Base-by-base conservation (phyloP, 352 stramenopile genomes). In the Phytophthora sp. region DNA sequence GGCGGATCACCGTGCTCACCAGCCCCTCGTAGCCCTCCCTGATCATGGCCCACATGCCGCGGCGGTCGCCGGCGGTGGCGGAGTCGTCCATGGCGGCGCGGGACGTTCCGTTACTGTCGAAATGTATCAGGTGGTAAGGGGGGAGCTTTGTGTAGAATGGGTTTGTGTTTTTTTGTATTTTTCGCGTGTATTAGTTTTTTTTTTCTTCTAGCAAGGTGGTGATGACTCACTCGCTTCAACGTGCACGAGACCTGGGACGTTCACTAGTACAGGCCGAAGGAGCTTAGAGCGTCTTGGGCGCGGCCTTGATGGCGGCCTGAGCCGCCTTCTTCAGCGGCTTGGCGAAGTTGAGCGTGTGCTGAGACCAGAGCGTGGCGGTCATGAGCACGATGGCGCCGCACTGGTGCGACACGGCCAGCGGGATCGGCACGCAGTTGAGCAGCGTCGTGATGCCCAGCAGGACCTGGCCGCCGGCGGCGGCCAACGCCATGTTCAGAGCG, bases 371-470 rank as follows among this genome's bases (percentile, higher is more conserved):
- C 34, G 90, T 96, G 49, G 88, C 95, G 3, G 93, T 94, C 64
- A 99, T 81, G 21, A 99, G 78, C 37, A 93, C 94, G 55, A 99
- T 92, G 53, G 96, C 97, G 56, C 97, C 97, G 42, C 96, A 88
- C 71, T 99, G 98, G 82, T 99, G 98, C 38, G 89, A 88, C 11
- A 98, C 87, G 15, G 94, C 98, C 6, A 99, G 84, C 28, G 82
- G 81, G 24, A 99, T 88, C 1, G 98, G 98, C 52, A 99, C 97
- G 75, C 97, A 98, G 62, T 92, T 92, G 53, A 99, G 76, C 52
- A 99, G 77, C 50, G 98, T 99, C 2, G 91, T 92, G 64, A 99
- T 98, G 39, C 98, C 98, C n/a, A 99, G 81, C 21, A 82, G 64
- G 28, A 98, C 96, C 43, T 96, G 87, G 32, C 82, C 81, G n/a